A percentile compares a stretch with the other conserved stretches of the same genome.
Evolutionary conservation across 805 yeast species (phyloP).

Genomic region (Yamadazyma sp.): DNA sequence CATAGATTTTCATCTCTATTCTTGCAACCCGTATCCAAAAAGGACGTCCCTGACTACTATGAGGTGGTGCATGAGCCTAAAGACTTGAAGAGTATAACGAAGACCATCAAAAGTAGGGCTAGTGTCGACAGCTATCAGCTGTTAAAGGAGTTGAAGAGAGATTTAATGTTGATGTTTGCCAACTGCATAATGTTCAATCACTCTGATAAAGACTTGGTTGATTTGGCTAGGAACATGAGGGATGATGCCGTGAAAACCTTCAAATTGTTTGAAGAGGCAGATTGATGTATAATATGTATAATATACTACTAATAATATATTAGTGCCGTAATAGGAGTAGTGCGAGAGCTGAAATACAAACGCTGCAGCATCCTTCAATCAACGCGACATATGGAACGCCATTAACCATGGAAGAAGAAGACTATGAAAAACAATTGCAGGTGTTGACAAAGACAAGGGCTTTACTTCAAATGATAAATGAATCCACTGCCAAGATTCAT

Average conservation of each 20-base stretch:
- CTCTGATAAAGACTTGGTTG: conserved; percentile 58
- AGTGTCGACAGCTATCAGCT: conserved; percentile 46
- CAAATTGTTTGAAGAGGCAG: conserved; percentile 56
- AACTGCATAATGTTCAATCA: conserved; percentile 83
- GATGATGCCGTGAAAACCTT: conserved; percentile 58
- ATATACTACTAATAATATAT: background rate
- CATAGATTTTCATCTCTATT: conserved; percentile 76
- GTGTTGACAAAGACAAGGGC: conserved; percentile 15
- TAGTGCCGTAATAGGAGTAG: background rate
- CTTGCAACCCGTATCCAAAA: conserved; percentile 62
- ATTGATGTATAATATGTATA: conserved; percentile 5
- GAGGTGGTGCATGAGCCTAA: conserved; percentile 61
- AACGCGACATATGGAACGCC: too few species aligned
- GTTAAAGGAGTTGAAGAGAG: conserved; percentile 63
- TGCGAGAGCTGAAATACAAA: too few species aligned
- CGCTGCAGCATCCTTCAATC: too few species aligned
- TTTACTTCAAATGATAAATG: conserved; percentile 14
- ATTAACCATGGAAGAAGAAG: conserved; percentile 8
- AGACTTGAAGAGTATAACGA: conserved; percentile 64
- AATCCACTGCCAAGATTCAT: conserved; percentile 14
- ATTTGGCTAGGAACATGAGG: conserved; percentile 69
- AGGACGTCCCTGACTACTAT: conserved; percentile 70
- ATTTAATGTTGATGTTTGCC: conserved; percentile 74
- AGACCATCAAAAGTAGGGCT: conserved; percentile 47
- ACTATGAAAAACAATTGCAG: conserved; percentile 12